phyloP scores from a whole-genome alignment of 345 rosid species.

The Gossypium raimondii region DNA sequence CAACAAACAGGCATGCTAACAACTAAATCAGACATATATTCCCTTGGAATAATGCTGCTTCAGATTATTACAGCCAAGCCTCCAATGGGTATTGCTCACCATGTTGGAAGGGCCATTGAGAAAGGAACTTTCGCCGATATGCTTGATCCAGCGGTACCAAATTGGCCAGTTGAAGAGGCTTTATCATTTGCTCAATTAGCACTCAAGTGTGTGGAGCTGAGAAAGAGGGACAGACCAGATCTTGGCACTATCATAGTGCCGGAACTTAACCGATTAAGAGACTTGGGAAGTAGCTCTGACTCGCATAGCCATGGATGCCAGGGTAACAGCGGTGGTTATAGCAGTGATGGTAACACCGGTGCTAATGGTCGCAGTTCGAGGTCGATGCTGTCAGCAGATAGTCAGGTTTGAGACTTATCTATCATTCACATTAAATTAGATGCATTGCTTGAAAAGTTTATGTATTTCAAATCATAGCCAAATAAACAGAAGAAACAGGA shows the following conservation, averaged over 20 bases:
- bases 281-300: conserved; percentile 28
- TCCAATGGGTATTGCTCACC: conserved; percentile 89
- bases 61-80: conserved; percentile 74
- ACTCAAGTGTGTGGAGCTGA: conserved; percentile 61
- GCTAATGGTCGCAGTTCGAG: conserved; percentile 9
- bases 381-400: conserved; percentile 8
- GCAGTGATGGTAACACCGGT: background rate
- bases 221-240: conserved; percentile 81
- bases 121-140: conserved; percentile 57
- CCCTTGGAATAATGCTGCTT: conserved; percentile 78
- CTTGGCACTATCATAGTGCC: conserved; percentile 67
- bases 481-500: background rate
- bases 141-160: conserved; percentile 57
- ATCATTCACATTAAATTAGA: background rate
- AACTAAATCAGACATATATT: conserved; percentile 75
- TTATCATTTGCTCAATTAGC: conserved; percentile 54
- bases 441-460: background rate
- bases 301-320: background rate
- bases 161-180: conserved; percentile 82
- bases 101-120: conserved; percentile 55
- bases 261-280: conserved; percentile 61
- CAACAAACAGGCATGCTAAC: conserved; percentile 85
- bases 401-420: conserved; percentile 22
- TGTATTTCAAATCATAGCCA: background rate
- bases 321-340: background rate